These are phyloP conservation scores for Papiliotrema flavescens DNA, from an alignment of 1,284 basidiomycete genomes.

Conservation along the genomic window DNA sequence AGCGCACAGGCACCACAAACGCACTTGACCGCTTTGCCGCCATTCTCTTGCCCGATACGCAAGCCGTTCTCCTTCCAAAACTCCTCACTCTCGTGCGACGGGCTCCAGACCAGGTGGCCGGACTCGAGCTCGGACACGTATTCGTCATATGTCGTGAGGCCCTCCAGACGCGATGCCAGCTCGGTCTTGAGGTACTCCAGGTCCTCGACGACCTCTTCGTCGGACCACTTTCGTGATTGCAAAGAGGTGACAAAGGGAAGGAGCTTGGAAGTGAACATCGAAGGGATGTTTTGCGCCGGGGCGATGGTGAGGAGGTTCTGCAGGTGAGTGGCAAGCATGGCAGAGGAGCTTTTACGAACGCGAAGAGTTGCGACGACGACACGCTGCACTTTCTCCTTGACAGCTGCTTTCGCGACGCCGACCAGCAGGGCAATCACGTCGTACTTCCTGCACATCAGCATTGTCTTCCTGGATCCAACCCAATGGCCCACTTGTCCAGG, in stretches of 20 bases:
- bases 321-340: not conserved
- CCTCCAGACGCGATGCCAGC: slow-evolving; percentile 74
- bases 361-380: slow-evolving; percentile 91
- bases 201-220: slow-evolving; percentile 91
- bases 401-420: slow-evolving; percentile 79
- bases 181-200: slow-evolving; percentile 80
- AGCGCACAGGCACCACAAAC: too few species aligned
- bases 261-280: slow-evolving; percentile 85
- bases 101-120: slow-evolving; percentile 89
- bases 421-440: slow-evolving; percentile 85
- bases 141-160: slow-evolving; percentile 94
- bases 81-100: slow-evolving; percentile 90
- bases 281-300: slow-evolving; percentile 69
- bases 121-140: slow-evolving; percentile 86
- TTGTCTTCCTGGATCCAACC: not conserved
- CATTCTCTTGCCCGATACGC: slow-evolving; percentile 79
- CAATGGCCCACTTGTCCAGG: slow-evolving; percentile 63
- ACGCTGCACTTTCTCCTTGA: slow-evolving; percentile 96
- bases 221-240: slow-evolving; percentile 81
- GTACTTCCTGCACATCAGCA: slow-evolving; percentile 62
- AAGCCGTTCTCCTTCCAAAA: slow-evolving; percentile 97
- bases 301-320: slow-evolving; percentile 72
- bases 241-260: slow-evolving; percentile 84
- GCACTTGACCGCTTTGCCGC: slow-evolving; percentile 75
- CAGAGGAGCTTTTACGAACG: slow-evolving; percentile 51